Base-by-base conservation (phyloP, 257 asterid species). In the Scutellaria baicalensis region DNA sequence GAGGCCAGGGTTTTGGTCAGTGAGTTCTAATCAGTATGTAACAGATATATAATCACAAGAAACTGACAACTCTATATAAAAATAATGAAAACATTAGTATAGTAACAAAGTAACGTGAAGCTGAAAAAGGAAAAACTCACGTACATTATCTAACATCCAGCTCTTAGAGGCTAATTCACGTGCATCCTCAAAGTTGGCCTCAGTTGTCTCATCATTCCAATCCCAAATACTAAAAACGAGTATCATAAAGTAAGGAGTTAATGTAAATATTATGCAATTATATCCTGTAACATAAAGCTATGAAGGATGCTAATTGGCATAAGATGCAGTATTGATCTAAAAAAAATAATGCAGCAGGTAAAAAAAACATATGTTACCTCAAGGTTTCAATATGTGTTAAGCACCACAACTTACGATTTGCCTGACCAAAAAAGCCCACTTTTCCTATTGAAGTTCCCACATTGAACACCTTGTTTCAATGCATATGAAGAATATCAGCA, bases 371-470 rank as follows among this genome's bases (percentile, higher is more conserved):
- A 43, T 14, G 21, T 16, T 52, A 93, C 98, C 98, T 90, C 81
- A 93, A 49, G 57, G 96, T 90, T 79, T 93, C 98, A 57, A 90
- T 90, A 61, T 88, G 97, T 6, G 99, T 86, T 75, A 88, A 80
- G 79, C 97, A 94, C 97, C 99, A 94, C 69, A 94, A 77, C 64
- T 86, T 91, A 69, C 84, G 72, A 84, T 80, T 84, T 57, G 50
- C 58, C 69, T 77, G 79, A 47, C 97, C 97, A 58, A 83, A 77
- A 74, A 94, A 91, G 40, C 99, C 99, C 64, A 94, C 78, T 80
- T 85, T 91, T 55, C 93, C 97, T 49, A 94, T 84, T 66, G 97
- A 94, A 60, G 97, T 87, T 76, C 96, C 99, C 68, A 89, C 91
- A 65, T 94, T 94, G 56, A 87, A 69, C 47, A 94, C 99, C 99